These are phyloP conservation scores for Chaetomium tenue DNA, from an alignment of 495 filamentous ascomycete species.

Conservation along the genomic window DNA sequence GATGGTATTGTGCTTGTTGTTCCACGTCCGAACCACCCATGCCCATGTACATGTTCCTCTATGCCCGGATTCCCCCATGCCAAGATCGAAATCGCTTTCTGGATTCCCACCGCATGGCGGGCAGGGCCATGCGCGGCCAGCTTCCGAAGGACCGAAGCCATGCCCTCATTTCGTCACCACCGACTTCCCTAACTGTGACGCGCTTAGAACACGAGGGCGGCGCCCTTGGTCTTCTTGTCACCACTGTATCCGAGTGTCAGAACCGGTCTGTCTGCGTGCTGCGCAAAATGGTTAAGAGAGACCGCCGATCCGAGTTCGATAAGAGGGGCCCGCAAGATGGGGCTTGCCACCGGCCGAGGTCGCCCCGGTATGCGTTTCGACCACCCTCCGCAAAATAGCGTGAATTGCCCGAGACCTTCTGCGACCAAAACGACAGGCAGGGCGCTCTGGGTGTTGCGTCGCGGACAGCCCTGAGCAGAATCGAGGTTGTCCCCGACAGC, in stretches of 20 bases:
- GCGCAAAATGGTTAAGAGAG: slow-evolving; percentile 8
- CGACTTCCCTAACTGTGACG: slow-evolving; percentile 25
- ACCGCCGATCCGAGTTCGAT: slow-evolving; percentile 11
- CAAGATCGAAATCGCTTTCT: slow-evolving; percentile 33
- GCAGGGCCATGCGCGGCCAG: slow-evolving; percentile 33
- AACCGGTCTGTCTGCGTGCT: slow-evolving; percentile 9
- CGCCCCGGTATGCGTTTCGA: background rate
- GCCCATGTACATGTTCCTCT: slow-evolving; percentile 40
- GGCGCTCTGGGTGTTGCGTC: too few relatives aligned
- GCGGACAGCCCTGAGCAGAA: too few relatives aligned
- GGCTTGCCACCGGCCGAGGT: background rate
- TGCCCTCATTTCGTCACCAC: slow-evolving; percentile 29
- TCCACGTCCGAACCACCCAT: slow-evolving; percentile 39
- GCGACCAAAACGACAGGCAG: too few relatives aligned
- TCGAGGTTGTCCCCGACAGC: background rate
- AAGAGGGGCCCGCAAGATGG: background rate
- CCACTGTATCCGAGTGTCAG: slow-evolving; percentile 61
- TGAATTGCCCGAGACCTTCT: too few relatives aligned
- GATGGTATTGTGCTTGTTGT: slow-evolving; percentile 41
- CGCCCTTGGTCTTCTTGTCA: slow-evolving; percentile 99
- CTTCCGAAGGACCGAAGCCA: slow-evolving; percentile 35
- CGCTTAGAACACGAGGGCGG: slow-evolving; percentile 94
- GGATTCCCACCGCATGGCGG: slow-evolving; percentile 32
- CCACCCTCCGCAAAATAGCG: too few relatives aligned
- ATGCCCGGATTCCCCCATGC: slow-evolving; percentile 35